These are phyloP conservation scores for Debaryomycetaceae sp. DNA, from an alignment of 1,139 yeast genomes.

Conservation along the genomic window DNA sequence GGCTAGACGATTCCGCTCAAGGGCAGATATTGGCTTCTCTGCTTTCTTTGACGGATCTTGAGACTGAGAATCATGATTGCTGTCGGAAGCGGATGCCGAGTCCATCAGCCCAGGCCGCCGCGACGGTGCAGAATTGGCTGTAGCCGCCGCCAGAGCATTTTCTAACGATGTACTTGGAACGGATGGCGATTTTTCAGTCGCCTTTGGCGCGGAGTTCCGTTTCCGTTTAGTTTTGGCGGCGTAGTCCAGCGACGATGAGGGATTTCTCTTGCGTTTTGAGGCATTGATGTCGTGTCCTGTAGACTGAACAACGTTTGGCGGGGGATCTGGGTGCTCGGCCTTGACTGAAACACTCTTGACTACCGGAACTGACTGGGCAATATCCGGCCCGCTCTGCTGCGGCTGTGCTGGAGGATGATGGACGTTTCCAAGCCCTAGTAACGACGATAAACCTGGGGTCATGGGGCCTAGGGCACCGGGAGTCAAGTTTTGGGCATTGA, in stretches of 20 bases:
- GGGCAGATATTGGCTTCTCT: constrained; percentile 59
- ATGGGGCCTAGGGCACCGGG: constrained; percentile 34
- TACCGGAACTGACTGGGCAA: background rate
- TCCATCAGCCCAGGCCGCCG: no score
- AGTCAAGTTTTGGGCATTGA: constrained; percentile 2
- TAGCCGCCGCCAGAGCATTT: background rate
- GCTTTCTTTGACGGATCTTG: constrained; percentile 4
- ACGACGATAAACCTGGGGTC: constrained; percentile 26
- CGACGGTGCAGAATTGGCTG: no score
- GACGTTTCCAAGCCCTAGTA: constrained; percentile 13
- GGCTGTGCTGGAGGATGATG: constrained; percentile 1
- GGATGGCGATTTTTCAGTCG: background rate
- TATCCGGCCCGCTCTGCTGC: background rate
- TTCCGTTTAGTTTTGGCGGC: background rate
- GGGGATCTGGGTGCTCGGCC: background rate
- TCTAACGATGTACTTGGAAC: background rate
- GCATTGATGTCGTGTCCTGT: background rate
- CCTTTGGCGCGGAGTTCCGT: background rate
- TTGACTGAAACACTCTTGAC: no score
- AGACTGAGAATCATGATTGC: constrained; percentile 3
- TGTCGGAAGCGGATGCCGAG: background rate
- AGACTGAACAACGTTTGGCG: background rate
- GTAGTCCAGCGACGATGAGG: background rate
- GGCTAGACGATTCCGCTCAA: constrained; percentile 89
- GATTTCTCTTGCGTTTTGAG: background rate